Evolutionary conservation across 108 stramenopile genomes (phyloP), one percentile per base, ranked within the genome.

Genomic region (Pseudonitzschia pungens): DNA sequence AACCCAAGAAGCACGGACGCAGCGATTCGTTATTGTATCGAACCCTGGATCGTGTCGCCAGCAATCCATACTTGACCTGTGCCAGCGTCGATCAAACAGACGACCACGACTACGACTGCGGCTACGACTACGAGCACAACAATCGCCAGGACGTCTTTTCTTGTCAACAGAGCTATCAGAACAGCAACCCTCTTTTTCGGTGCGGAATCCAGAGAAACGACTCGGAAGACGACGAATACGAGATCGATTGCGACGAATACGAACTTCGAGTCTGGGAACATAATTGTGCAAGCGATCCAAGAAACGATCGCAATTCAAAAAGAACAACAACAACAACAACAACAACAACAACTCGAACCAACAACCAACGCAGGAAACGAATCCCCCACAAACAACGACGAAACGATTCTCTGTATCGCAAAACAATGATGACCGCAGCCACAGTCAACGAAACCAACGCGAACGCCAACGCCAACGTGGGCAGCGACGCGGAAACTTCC

Each of bases 381-480:
- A 18, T 18, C 45, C 18, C 45, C 9, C 45, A 48, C 45, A 14
- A 18, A 48, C 45, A 1, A 6, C 42, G 9, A 14, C 45, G 45
- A 22, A 58, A 31, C 0, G 29, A 18, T 8, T 67, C 66, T 8
- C 43, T 48, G 7, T 67, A 67, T 22, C 66, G 45, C 66, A 67
- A 44, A 67, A 67, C 66, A 1, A 67, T 67, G 66, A 67, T 67
- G 66, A 67, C 43, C 27, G 66, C 66, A 45, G 45, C 66, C 26
- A 50, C 66, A 2, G 44, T 16, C 44, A 67, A 67, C 1, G 45
- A 48, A 15, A 42, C 16, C 16, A 33, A 33, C 40, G 64, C 32
- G 9, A 24, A 7, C 15, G 42, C 16, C 11, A 33, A 22, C 15
- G 0, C 21, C 9, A 22, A 27, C 24, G n/a, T 3, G 14, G 20